Evolutionary conservation across 1,139 yeast genomes (phyloP).

Genomic region (Magnusiomyces sp.): DNA sequence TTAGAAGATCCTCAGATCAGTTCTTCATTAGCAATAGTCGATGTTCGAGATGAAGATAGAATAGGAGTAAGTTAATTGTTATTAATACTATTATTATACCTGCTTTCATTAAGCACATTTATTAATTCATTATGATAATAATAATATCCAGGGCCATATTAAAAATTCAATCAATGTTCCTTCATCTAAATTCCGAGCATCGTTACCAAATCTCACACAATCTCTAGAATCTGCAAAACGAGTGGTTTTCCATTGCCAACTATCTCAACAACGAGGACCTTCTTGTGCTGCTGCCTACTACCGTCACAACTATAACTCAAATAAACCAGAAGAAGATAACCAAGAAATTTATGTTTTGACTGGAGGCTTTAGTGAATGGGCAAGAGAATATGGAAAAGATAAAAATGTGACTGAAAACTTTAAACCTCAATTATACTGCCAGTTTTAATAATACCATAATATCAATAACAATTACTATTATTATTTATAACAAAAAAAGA

Average conservation of each 20-base stretch:
- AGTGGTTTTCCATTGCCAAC: conserved; percentile 83
- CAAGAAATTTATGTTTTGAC: conserved; percentile 60
- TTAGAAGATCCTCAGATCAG: conserved; percentile 18
- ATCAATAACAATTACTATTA: too few species aligned
- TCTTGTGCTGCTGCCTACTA: conserved; percentile 63
- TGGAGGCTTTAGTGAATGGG: conserved; percentile 90
- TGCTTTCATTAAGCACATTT: neutral
- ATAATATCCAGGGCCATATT: conserved; percentile 50
- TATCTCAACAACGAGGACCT: conserved; percentile 88
- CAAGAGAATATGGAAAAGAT: conserved; percentile 50
- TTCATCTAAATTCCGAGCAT: conserved; percentile 40
- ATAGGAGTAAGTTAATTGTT: conserved; percentile 40
- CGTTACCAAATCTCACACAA: conserved; percentile 37
- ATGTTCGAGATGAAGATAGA: conserved; percentile 79
- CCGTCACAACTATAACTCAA: conserved; percentile 37
- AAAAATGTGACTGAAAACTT: conserved; percentile 1
- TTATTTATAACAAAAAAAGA: too few species aligned
- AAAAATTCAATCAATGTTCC: conserved; percentile 55
- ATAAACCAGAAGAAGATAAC: conserved; percentile 22
- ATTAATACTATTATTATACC: neutral
- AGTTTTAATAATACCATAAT: too few species aligned
- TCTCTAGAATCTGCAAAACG: conserved; percentile 36
- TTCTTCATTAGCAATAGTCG: conserved; percentile 50
- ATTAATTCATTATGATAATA: neutral
- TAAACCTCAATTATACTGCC: neutral